phyloP scores from a whole-genome alignment of 768 basidiomycete genomes.

The Arthromyces matolae region DNA sequence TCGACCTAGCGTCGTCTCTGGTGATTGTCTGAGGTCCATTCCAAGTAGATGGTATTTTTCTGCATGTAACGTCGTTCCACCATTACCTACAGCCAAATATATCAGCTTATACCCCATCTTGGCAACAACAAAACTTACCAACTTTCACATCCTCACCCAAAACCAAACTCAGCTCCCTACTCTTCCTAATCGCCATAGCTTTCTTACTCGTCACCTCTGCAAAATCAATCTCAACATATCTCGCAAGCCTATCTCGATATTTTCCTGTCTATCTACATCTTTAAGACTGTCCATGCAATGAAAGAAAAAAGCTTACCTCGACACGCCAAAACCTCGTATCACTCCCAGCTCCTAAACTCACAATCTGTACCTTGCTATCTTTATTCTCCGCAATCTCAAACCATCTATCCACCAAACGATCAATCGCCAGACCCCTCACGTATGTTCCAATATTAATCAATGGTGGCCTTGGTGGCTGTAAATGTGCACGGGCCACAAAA shows the following conservation, averaged over 20 bases:
- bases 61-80: slow-evolving; percentile 57
- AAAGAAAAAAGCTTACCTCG: slow-evolving; percentile 48
- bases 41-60: slow-evolving; percentile 68
- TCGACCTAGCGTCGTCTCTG: slow-evolving; percentile 43
- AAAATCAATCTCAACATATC: slow-evolving; percentile 91
- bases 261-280: slow-evolving; percentile 51
- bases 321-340: slow-evolving; percentile 95
- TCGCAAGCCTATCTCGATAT: slow-evolving; percentile 42
- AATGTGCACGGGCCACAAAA: slow-evolving; percentile 66
- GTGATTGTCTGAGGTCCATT: slow-evolving; percentile 66
- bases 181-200: slow-evolving; percentile 73
- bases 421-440: slow-evolving; percentile 78
- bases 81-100: slow-evolving; percentile 40
- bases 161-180: slow-evolving; percentile 46
- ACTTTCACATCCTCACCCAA: slow-evolving; percentile 48
- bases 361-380: slow-evolving; percentile 67
- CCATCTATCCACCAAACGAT: slow-evolving; percentile 69
- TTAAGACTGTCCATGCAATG: slow-evolving; percentile 6
- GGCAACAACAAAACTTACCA: slow-evolving; percentile 28
- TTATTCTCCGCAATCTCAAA: slow-evolving; percentile 40
- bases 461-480: slow-evolving; percentile 66
- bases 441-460: slow-evolving; percentile 96
- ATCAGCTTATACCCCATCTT: slow-evolving; percentile 4
- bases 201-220: slow-evolving; percentile 82
- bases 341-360: slow-evolving; percentile 94